Conservation (phyloP, 805 yeast genomes). For the Zygosaccharomyces siamensis region DNA sequence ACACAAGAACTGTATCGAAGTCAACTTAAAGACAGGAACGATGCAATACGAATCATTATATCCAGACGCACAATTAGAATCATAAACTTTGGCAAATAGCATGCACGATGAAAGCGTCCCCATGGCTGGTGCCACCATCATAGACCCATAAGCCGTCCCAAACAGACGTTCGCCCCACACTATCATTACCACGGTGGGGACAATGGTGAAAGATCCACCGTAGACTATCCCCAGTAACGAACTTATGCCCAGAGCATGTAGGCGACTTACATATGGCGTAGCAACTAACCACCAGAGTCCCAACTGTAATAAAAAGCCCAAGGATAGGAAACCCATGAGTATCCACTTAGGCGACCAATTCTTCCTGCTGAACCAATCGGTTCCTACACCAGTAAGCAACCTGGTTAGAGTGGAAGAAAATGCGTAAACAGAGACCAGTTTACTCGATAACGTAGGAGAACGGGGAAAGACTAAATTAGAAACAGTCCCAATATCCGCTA, state of each 20-base stretch:
- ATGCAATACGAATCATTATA: conserved; percentile 17
- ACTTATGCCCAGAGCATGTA: conserved; percentile 30
- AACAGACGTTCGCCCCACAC: conserved; percentile 85
- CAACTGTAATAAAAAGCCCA: conserved; percentile 38
- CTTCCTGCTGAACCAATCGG: conserved; percentile 51
- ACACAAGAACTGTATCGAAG: conserved; percentile 14
- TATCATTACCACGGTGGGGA: conserved; percentile 77
- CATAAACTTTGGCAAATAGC: conserved; percentile 61
- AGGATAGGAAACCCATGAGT: conserved; percentile 30
- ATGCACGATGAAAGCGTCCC: conserved; percentile 69
- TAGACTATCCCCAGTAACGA: conserved; percentile 62
- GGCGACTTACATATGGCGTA: conserved; percentile 24
- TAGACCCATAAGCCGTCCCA: conserved; percentile 91
- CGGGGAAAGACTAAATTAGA: conserved; percentile 35
- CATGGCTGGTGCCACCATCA: conserved; percentile 82
- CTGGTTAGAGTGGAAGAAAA: conserved; percentile 70
- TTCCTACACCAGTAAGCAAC: conserved; percentile 57
- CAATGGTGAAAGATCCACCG: conserved; percentile 81
- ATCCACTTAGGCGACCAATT: conserved; percentile 32
- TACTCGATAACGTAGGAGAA: conserved; percentile 25
- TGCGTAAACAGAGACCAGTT: conserved; percentile 54
- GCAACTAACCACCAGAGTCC: conserved; percentile 17
- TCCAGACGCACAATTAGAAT: conserved; percentile 32
- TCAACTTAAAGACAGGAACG: conserved; percentile 19
- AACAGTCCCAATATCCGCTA: conserved; percentile 77